phyloP scores from a whole-genome alignment of 768 basidiomycete species.

The Hericium alpestre region DNA sequence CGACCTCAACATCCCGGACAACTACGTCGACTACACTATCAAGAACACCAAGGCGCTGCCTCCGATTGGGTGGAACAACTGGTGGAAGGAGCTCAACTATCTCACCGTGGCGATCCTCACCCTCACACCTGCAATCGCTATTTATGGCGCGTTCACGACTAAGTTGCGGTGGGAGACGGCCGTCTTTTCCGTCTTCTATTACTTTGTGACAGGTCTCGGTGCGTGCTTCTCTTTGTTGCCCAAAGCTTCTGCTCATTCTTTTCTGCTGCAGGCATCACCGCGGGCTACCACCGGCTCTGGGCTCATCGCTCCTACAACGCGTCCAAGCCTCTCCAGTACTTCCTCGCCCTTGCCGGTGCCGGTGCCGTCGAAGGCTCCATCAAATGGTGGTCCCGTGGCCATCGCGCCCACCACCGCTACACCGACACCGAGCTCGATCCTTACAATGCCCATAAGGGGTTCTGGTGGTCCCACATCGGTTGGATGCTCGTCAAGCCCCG shows the following conservation, averaged over 20 bases:
- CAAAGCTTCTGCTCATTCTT: background rate
- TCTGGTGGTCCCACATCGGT: slow-evolving; percentile 78
- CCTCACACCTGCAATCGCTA: slow-evolving; percentile 60
- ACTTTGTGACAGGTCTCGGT: slow-evolving; percentile 79
- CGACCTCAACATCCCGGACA: slow-evolving; percentile 39
- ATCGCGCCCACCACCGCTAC: slow-evolving; percentile 95
- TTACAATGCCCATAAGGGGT: slow-evolving; percentile 85
- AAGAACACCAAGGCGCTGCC: slow-evolving; percentile 38
- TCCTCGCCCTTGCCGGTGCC: slow-evolving; percentile 74
- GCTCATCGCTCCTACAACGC: slow-evolving; percentile 95
- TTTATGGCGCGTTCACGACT: slow-evolving; percentile 62
- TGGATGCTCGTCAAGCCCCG: slow-evolving; percentile 94
- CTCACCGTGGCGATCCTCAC: slow-evolving; percentile 65
- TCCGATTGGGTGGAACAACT: slow-evolving; percentile 34
- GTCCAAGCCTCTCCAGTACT: slow-evolving; percentile 72
- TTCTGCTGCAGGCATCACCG: slow-evolving; percentile 54
- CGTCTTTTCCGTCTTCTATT: slow-evolving; percentile 56
- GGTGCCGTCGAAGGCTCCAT: slow-evolving; percentile 96
- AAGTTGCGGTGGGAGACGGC: slow-evolving; percentile 64
- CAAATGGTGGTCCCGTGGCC: slow-evolving; percentile 97
- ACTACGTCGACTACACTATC: slow-evolving; percentile 47
- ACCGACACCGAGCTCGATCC: slow-evolving; percentile 96
- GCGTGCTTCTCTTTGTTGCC: slow-evolving; percentile 23
- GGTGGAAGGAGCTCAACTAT: slow-evolving; percentile 60
- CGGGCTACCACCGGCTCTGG: slow-evolving; percentile 96